Evolutionary conservation across 495 filamentous ascomycete species (phyloP).

Genomic region (Xeromyces bisporus): DNA sequence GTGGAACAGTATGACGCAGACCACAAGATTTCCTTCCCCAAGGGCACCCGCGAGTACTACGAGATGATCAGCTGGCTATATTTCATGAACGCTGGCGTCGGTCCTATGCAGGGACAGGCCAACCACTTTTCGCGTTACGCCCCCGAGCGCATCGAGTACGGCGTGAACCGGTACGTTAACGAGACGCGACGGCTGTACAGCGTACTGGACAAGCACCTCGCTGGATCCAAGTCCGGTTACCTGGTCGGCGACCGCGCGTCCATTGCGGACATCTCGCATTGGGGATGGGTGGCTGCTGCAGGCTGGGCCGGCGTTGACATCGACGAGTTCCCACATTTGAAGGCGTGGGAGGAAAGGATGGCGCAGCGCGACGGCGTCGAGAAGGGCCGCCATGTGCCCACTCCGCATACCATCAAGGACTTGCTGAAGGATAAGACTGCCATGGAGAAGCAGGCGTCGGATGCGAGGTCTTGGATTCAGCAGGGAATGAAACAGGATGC

Average conservation of each 20-base stretch:
- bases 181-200: conserved; percentile 70
- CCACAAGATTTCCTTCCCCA: conserved; percentile 69
- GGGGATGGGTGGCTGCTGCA: conserved; percentile 50
- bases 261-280: conserved; percentile 71
- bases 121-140: conserved; percentile 85
- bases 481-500: conserved; percentile 44
- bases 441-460: conserved; percentile 35
- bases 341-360: conserved; percentile 60
- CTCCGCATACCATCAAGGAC: conserved; percentile 44
- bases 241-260: conserved; percentile 66
- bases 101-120: conserved; percentile 86
- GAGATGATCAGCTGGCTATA: conserved; percentile 67
- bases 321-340: conserved; percentile 58
- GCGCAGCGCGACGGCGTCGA: conserved; percentile 48
- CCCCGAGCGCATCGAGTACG: conserved; percentile 75
- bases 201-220: conserved; percentile 59
- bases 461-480: conserved; percentile 41
- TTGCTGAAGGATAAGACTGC: conserved; percentile 36
- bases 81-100: conserved; percentile 60
- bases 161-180: conserved; percentile 62
- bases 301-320: conserved; percentile 63
- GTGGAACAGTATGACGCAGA: conserved; percentile 65
- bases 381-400: conserved; percentile 66
- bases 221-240: conserved; percentile 44
- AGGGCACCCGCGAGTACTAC: conserved; percentile 56